Evolutionary conservation across 2,329 filamentous ascomycete genomes (phyloP).

Genomic region (Talaromyces sp.): DNA sequence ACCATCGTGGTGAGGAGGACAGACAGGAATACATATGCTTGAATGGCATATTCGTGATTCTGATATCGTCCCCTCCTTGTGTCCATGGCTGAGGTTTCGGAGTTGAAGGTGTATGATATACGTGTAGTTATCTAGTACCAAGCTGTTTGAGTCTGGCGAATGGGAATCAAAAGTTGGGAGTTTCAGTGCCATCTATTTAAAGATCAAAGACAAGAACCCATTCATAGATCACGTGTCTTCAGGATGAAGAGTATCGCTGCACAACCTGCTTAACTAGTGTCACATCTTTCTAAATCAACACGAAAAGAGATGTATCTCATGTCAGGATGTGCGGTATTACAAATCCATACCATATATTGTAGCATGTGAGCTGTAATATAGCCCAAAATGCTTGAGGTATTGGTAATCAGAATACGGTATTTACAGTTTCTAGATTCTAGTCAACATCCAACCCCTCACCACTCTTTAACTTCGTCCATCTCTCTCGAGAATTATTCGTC

Average conservation of each 20-base stretch:
- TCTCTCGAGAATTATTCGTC: not conserved
- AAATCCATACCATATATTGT: slow-evolving; percentile 1
- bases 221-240: not conserved
- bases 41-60: not conserved
- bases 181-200: not conserved
- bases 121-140: slow-evolving; percentile 19
- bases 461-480: not conserved
- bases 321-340: not conserved
- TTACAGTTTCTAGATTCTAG: not conserved
- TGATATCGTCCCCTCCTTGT: slow-evolving; percentile 11
- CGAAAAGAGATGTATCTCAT: not conserved
- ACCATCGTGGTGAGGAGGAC: not conserved
- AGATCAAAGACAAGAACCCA: not conserved
- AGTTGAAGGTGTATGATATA: slow-evolving; percentile 38
- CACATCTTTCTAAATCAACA: not conserved
- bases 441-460: slow-evolving; percentile 1
- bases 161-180: slow-evolving; percentile 1
- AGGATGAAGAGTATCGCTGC: not conserved
- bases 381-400: not conserved
- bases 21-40: not conserved
- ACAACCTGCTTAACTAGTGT: too few species aligned
- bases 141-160: slow-evolving; percentile 1
- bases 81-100: slow-evolving; percentile 27
- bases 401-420: slow-evolving; percentile 5
- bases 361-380: not conserved